phyloP scores from a whole-genome alignment of 495 filamentous ascomycete species.

The Hypoxylon crocopeplum region DNA sequence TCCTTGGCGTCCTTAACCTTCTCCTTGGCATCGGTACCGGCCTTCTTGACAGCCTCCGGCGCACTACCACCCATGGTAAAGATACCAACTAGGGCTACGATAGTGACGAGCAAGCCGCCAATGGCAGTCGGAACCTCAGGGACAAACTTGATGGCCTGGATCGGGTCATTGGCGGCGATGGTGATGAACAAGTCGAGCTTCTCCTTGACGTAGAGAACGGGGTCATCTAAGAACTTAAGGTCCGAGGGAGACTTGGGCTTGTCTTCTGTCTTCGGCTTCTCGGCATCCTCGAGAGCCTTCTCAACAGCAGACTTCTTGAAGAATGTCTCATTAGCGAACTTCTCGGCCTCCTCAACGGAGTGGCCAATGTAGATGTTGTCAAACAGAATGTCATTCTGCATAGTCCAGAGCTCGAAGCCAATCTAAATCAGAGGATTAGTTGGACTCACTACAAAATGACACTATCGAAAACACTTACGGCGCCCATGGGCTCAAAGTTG shows the following conservation, averaged over 20 bases:
- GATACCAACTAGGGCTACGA: slow-evolving; percentile 72
- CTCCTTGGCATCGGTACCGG: slow-evolving; percentile 74
- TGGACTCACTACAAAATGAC: background rate
- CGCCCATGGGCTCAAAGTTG: slow-evolving; percentile 98
- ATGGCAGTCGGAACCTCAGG: slow-evolving; percentile 89
- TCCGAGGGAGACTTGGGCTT: slow-evolving; percentile 69
- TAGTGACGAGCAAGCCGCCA: slow-evolving; percentile 68
- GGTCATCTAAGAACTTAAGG: slow-evolving; percentile 92
- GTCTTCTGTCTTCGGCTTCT: slow-evolving; percentile 79
- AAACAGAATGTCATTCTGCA: slow-evolving; percentile 98
- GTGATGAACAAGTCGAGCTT: slow-evolving; percentile 88
- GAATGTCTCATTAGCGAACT: slow-evolving; percentile 90
- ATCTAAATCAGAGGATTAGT: slow-evolving; percentile 60
- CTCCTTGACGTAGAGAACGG: slow-evolving; percentile 85
- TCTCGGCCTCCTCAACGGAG: slow-evolving; percentile 90
- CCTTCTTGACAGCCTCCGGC: slow-evolving; percentile 58
- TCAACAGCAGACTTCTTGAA: slow-evolving; percentile 89
- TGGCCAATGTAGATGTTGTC: slow-evolving; percentile 99
- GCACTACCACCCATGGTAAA: slow-evolving; percentile 50
- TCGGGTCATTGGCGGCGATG: slow-evolving; percentile 83
- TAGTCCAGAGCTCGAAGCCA: slow-evolving; percentile 99
- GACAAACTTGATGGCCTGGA: slow-evolving; percentile 88
- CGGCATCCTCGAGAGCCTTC: slow-evolving; percentile 79
- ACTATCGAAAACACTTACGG: slow-evolving; percentile 64
- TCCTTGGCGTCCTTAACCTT: slow-evolving; percentile 77